A percentile compares a stretch with the other conserved stretches of the same genome.
These are phyloP conservation scores for Tetrahymena borealis DNA, from an alignment of 73 alveolate genomes.

Conservation along the genomic window DNA sequence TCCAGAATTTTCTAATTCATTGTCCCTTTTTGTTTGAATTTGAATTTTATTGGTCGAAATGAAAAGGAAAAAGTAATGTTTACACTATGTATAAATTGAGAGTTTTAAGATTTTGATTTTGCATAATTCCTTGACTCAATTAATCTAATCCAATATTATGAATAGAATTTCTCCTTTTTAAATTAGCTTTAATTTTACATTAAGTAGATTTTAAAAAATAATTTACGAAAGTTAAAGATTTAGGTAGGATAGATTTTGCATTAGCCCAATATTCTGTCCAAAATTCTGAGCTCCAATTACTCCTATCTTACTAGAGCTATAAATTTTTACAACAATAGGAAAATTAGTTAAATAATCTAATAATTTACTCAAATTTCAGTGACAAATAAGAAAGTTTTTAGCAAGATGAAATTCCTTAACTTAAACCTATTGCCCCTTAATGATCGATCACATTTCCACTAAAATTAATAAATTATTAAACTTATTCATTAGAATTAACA, in stretches of 20 bases:
- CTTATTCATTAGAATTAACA: too few species aligned
- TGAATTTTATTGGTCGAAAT: too few species aligned
- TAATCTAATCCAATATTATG: background rate
- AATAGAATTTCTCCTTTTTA: background rate
- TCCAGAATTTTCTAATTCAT: background rate
- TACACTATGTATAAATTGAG: background rate
- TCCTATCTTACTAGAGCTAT: background rate
- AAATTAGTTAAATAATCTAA: too few species aligned
- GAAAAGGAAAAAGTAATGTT: too few species aligned
- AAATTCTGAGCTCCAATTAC: background rate
- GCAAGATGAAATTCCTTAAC: background rate
- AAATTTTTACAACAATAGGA: too few species aligned
- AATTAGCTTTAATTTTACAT: too few species aligned
- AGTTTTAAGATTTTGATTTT: too few species aligned
- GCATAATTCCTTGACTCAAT: background rate
- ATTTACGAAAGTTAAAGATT: background rate
- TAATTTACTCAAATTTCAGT: background rate
- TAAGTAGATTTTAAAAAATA: too few species aligned
- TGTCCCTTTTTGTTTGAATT: background rate
- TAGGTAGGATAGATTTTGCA: too few species aligned
- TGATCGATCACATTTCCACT: background rate
- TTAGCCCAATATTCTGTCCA: background rate
- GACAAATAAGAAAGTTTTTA: background rate
- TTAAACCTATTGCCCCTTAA: background rate
- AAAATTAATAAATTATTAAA: too few species aligned